Base-by-base conservation (phyloP, 1,139 yeast species). In the Suhomyces bokatorum region DNA sequence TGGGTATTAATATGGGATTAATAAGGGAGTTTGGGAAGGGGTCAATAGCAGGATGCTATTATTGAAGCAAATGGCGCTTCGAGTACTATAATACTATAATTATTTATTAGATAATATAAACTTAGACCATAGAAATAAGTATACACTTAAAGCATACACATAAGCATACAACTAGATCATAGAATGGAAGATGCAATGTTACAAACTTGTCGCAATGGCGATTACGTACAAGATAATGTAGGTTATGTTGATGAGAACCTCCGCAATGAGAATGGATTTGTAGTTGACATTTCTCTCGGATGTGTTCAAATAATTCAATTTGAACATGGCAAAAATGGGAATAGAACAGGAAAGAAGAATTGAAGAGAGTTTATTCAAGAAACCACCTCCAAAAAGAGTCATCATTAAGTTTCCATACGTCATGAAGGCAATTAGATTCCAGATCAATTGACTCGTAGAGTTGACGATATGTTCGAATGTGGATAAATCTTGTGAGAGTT, bases 281-380 rank as follows among this genome's bases (percentile, higher is more conserved):
- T 34, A 46, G 16, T 30, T 39, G 14, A 41, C 32, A 6, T 14
- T 16, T 11, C 24, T 40, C 15, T 43, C 43, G 3, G 46, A 30
- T 6, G 35, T 43, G 47, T 53, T 55, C 48, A 60, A 53, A 44
- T 51, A 55, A 41, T 62, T 62, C 40, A 47, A 32, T 37, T 51
- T 53, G 45, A 60, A 62, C 42, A 60, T 42, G 32, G 48, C 53
- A 13, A 45, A 13, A 3, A 52, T 40, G 4, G 51, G 12, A 10
- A 47, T 35, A 9, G 45, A 29, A 5, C 46, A 29, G 10, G 45
- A 44, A 34, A 47, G 16, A 13, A 43, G 20, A 12, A 26, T 27
- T 7, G 39, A 22, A 14, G 17, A 4, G 2, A 11, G 29, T 16
- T 24, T 9, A 28, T n/a, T 27, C 13, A 37, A 16, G 9, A 38